Evolutionary conservation across 768 basidiomycete species (phyloP), one percentile per base, ranked within the genome.

Genomic region (Suillus fuscotomentosus): DNA sequence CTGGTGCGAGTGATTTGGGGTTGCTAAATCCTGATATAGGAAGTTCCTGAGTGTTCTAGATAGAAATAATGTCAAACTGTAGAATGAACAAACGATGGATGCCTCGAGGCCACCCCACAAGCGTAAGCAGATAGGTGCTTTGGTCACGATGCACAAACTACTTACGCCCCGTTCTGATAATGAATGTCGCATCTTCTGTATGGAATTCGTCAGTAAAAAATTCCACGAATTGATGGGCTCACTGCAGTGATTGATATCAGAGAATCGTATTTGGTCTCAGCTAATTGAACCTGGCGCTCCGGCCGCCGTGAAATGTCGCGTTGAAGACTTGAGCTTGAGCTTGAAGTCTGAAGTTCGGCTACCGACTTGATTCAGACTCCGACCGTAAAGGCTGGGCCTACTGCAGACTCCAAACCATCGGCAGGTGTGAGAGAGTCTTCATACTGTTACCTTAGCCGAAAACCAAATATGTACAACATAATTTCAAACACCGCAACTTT

Each of bases 91-190:
- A 17, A 20, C 24, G 17, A 42, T 7, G 39, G 14, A 59, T 59
- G 24, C 57, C 57, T 59, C 42, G 41, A 59, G 57, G 57, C 27
- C 24, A 59, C 41, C 57, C 57, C 41, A 59, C 57, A 57, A 57
- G 38, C 24, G 8, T 15, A 24, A 39, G 38, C 22, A 20, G 41
- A 42, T 42, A 42, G 17, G 41, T 39, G 57, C 39, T 17, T 31
- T 24, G 17, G 27, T 59, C 36, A 38, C 7, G 24, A 59, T 59
- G 57, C 24, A 48, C 14, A 20, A 27, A 42, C 11, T 11, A n/a
- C 41, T 27, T 27, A 24, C 24, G 6, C n/a, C 57, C 11, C 15
- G 39, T 15, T 27, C 27, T 24, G 24, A 41, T 27, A 31, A 42
- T 41, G 27, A 42, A 43, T 59, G 41, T 42, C 31, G 24, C 17